phyloP scores from a whole-genome alignment of 1,284 basidiomycete species.

The Trametes sp. region DNA sequence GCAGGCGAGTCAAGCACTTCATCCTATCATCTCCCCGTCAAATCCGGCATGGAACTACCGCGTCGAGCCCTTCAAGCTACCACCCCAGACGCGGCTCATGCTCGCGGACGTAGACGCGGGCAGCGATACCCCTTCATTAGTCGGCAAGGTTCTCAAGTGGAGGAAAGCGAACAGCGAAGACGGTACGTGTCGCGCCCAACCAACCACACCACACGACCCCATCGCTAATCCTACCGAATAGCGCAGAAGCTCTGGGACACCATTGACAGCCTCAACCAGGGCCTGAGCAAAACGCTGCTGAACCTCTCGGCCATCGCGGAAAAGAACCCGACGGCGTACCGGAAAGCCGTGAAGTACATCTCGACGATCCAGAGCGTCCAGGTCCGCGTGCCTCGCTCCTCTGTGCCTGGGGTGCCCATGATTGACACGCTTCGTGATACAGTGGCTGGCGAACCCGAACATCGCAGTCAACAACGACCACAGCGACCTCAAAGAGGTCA shows the following conservation, averaged over 20 bases:
- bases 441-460: conserved; percentile 68
- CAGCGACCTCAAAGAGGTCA: conserved; percentile 43
- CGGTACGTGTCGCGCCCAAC: conserved; percentile 58
- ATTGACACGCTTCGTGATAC: neutral
- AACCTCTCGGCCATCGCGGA: conserved; percentile 57
- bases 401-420: neutral
- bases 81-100: conserved; percentile 81
- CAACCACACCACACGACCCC: too few species aligned
- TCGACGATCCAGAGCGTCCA: conserved; percentile 64
- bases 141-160: conserved; percentile 90
- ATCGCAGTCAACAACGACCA: conserved; percentile 49
- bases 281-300: conserved; percentile 59
- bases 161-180: conserved; percentile 65
- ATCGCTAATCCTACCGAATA: conserved; percentile 35
- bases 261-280: conserved; percentile 68
- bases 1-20: conserved; percentile 40
- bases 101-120: conserved; percentile 94
- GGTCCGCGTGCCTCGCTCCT: conserved; percentile 45
- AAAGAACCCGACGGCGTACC: conserved; percentile 57
- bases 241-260: conserved; percentile 76
- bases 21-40: conserved; percentile 62
- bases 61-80: conserved; percentile 78
- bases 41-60: conserved; percentile 73
- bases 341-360: conserved; percentile 64
- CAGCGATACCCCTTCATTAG: conserved; percentile 92